Evolutionary conservation across 768 basidiomycete genomes (phyloP).

Genomic region (Serpula lacrymans): DNA sequence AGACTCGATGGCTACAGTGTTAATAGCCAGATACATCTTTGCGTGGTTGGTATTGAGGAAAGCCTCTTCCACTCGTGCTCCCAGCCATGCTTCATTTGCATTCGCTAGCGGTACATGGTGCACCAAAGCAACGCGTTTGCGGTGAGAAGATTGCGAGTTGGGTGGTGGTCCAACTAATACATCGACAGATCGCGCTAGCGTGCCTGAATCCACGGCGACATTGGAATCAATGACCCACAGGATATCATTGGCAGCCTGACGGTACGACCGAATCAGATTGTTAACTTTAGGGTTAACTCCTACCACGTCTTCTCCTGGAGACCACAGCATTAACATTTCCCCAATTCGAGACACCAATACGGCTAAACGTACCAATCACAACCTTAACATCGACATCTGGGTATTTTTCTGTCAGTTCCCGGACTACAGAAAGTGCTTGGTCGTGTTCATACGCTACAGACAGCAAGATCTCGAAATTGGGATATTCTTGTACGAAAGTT

Average conservation of each 20-base stretch:
- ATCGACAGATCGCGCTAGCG: constrained; percentile 83
- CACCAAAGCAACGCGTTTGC: constrained; percentile 71
- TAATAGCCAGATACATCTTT: constrained; percentile 97
- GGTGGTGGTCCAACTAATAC: constrained; percentile 52
- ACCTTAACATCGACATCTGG: constrained; percentile 70
- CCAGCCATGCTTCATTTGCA: constrained; percentile 64
- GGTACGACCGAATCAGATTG: constrained; percentile 86
- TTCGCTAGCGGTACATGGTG: constrained; percentile 95
- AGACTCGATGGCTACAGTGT: constrained; percentile 83
- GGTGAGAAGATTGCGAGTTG: constrained; percentile 28
- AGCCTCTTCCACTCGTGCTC: constrained; percentile 85
- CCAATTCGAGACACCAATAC: constrained; percentile 1
- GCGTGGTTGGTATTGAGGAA: constrained; percentile 97
- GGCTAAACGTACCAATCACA: constrained; percentile 64
- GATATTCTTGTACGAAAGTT: constrained; percentile 88
- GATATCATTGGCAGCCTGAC: constrained; percentile 79
- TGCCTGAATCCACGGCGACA: constrained; percentile 70
- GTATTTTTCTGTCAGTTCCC: constrained; percentile 74
- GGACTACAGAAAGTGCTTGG: constrained; percentile 82
- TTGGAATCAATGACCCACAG: constrained; percentile 99
- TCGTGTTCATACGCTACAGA: constrained; percentile 88
- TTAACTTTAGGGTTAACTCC: constrained; percentile 98
- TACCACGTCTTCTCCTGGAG: constrained; percentile 71
- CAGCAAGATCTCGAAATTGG: constrained; percentile 87
- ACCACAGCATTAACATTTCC: neutral